These are phyloP conservation scores for Marasmius oreades DNA, from an alignment of 1,284 basidiomycete species.

Conservation along the genomic window DNA sequence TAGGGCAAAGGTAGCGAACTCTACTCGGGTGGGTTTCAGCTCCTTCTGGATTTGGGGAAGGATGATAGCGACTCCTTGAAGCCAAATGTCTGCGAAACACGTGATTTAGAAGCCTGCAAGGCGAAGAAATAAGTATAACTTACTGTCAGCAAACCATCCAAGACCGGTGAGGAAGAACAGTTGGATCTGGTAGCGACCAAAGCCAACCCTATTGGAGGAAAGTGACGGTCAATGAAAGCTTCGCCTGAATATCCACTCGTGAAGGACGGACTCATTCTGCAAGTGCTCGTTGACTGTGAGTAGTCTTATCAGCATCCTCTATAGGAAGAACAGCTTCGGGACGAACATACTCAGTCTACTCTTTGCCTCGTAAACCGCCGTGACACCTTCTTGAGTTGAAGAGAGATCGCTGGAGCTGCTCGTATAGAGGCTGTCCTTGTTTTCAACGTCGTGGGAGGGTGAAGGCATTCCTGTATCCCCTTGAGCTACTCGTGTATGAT, in stretches of 20 bases:
- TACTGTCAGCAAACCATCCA: neutral
- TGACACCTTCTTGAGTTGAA: neutral
- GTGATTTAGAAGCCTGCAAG: constrained; percentile 1
- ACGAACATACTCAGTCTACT: neutral
- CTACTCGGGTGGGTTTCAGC: constrained; percentile 38
- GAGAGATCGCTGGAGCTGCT: too few species aligned
- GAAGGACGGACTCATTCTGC: neutral
- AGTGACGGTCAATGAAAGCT: neutral
- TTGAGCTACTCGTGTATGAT: too few species aligned
- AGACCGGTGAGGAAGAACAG: neutral
- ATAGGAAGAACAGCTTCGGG: neutral
- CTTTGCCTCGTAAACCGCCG: neutral
- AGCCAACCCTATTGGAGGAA: neutral
- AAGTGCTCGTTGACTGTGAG: neutral
- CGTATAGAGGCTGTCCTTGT: too few species aligned
- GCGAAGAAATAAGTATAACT: neutral
- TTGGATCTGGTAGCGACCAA: neutral
- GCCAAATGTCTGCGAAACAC: constrained; percentile 44
- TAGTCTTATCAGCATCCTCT: neutral
- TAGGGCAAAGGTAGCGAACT: constrained; percentile 51
- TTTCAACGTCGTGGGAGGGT: too few species aligned
- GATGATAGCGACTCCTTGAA: constrained; percentile 52
- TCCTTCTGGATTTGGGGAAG: constrained; percentile 45
- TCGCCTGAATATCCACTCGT: neutral
- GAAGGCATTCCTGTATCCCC: too few species aligned